Base-by-base conservation (phyloP, 2,329 filamentous ascomycete genomes). In the Grosmannia huntii region DNA sequence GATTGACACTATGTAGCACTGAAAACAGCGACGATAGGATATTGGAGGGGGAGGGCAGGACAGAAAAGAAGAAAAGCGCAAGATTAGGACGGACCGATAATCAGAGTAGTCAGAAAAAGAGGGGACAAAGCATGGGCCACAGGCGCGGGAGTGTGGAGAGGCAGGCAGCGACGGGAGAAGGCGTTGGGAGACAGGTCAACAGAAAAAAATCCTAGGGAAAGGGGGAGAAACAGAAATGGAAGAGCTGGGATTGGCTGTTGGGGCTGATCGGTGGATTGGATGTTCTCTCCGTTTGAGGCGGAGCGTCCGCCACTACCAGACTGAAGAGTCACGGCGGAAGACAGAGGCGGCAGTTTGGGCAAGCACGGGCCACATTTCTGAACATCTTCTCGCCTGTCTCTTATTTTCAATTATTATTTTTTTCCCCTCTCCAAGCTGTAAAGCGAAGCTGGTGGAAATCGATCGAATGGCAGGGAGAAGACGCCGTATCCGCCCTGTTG, bases 221-320 rank as follows among this genome's bases (percentile, higher is more conserved):
- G 16, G 28, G 27, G 16, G 16, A 10, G 49, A 48, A 58, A 53
- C 54, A 60, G 53, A 59, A 62, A 60, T 62, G 36, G 3, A 53
- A 52, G 28, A 14, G 49, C 46, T 60, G 23, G 61, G 61, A 62
- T 62, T 62, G 61, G 61, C 58, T 56, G 56, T 21, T 21, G 5
- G 16, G 33, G 6, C 52, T 11, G 27, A 23, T 53, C 51, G 19
- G 51, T 31, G 51, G 28, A 25, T 51, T 19, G 9, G 7, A 25
- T 7, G 33, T 36, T 10, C 33, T 36, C n/a, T n/a, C n/a, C n/a
- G n/a, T n/a, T n/a, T 23, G 16, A n/a, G 27, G 25, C 50, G 50
- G 50, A 33, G 50, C 27, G 50, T 25, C 21, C 46, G 46, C 46
- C 46, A 23, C 46, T 49, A 49, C 21, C 21, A 14, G 12, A 25